Evolutionary conservation across 768 basidiomycete species (phyloP), one percentile per base, ranked within the genome.

Genomic region (Mycena amicta): DNA sequence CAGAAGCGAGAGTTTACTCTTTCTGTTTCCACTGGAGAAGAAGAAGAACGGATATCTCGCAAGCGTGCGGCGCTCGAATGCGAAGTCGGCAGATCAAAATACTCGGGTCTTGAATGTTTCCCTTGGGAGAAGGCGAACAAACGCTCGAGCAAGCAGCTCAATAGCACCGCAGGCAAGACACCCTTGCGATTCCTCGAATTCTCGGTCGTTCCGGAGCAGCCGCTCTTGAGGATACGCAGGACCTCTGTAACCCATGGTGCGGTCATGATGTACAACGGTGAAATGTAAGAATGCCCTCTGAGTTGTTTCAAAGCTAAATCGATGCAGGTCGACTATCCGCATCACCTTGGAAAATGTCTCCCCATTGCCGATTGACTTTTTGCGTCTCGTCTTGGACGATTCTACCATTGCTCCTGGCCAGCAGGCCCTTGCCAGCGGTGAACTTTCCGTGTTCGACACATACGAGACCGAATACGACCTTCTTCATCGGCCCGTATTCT

Each of bases 211-310:
- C 87, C 89, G 1, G 88, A 93, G 66, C 92, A 95, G 67, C 97
- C 97, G 8, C 72, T 95, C 29, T 76, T 98, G 54, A 85, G 93
- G 60, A 89, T 99, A 70, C 82, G 92, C 55, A 79, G 92, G 68
- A 92, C 89, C 16, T 93, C 92, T n/a, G 75, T 97, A 22, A 95
- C 91, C 1, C 94, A 97, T 65, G 94, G 93, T 1, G 93, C 95
- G 0, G 76, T 98, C 25, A 96, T 97, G 93, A 77, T 98, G 51
- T 98, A 96, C 68, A 85, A 96, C 49, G 97, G 97, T 30, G 97
- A 99, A 77, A 87, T 75, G 95, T 94, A 61, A 59, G 86, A 8
- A 37, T 37, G 18, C 33, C 18, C 75, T 5, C 4, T 16, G 11
- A 31, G 11, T 3, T 25, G 49, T 55, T 28, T 37, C 50, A 55